These are phyloP conservation scores for Claviceps sp. DNA, from an alignment of 2,329 filamentous ascomycete genomes.

Conservation along the genomic window DNA sequence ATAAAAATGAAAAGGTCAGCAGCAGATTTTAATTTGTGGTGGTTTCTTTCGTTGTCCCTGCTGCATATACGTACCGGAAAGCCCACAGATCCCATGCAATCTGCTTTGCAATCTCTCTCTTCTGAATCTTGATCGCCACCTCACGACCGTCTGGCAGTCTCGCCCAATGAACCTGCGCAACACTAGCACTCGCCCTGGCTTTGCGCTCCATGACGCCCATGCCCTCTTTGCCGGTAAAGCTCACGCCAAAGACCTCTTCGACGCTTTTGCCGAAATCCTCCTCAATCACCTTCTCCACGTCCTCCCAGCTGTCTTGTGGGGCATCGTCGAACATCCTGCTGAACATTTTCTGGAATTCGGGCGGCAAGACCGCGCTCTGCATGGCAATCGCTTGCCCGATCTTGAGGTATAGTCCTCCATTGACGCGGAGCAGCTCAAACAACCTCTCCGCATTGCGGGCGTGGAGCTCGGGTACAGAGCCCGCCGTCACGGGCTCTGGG, in stretches of 20 bases:
- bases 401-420: constrained; percentile 92
- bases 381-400: constrained; percentile 97
- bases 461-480: constrained; percentile 66
- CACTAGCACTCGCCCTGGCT: constrained; percentile 67
- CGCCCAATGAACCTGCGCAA: constrained; percentile 96
- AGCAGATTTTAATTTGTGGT: too few species aligned
- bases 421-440: constrained; percentile 66
- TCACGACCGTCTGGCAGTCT: constrained; percentile 72
- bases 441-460: constrained; percentile 70
- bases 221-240: constrained; percentile 59
- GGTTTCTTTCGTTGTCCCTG: too few species aligned
- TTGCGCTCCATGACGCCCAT: constrained; percentile 48
- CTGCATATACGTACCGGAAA: constrained; percentile 51
- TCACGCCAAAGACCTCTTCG: constrained; percentile 87
- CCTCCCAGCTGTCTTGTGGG: constrained; percentile 78
- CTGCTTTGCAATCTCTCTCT: constrained; percentile 82
- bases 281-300: constrained; percentile 70
- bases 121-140: constrained; percentile 93
- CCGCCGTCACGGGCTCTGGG: constrained; percentile 58
- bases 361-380: constrained; percentile 87
- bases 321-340: constrained; percentile 95
- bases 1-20: neutral
- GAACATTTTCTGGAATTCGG: constrained; percentile 95
- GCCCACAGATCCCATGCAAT: constrained; percentile 93
- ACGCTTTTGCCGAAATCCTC: constrained; percentile 79